Conservation (phyloP, 495 filamentous ascomycete species). For the Neurospora sp. region DNA sequence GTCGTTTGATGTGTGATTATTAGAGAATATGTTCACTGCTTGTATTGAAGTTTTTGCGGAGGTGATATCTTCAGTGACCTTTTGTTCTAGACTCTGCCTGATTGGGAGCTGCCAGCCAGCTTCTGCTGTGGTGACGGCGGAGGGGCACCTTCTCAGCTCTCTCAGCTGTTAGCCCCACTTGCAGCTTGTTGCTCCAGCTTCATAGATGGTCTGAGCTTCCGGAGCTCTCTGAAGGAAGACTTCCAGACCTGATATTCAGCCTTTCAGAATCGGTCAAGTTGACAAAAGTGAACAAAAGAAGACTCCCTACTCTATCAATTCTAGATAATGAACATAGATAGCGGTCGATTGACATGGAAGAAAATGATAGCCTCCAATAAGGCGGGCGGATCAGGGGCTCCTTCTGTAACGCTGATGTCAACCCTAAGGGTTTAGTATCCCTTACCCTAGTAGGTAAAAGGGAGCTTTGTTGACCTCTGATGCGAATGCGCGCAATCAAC, state of each 20-base stretch:
- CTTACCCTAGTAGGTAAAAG: neutral
- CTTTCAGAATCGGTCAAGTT: neutral
- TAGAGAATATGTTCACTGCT: neutral
- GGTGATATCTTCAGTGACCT: neutral
- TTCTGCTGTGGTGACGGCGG: neutral
- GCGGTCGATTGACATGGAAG: neutral
- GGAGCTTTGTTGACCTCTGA: neutral
- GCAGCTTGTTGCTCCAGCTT: neutral
- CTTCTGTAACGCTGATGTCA: neutral
- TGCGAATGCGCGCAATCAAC: neutral
- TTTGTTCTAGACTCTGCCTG: neutral
- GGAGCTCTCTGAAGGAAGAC: neutral
- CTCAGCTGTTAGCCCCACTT: neutral
- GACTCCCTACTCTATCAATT: neutral
- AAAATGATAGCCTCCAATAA: neutral
- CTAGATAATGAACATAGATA: neutral
- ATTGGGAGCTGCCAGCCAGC: neutral
- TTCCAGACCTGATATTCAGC: neutral
- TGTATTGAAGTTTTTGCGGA: neutral
- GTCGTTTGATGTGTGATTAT: neutral
- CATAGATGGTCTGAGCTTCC: neutral
- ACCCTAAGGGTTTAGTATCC: neutral
- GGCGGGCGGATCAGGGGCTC: neutral
- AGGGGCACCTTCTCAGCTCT: neutral
- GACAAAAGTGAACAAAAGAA: neutral